Evolutionary conservation across 2,329 filamentous ascomycete species (phyloP).

Genomic region (Penicillium corylophilum): DNA sequence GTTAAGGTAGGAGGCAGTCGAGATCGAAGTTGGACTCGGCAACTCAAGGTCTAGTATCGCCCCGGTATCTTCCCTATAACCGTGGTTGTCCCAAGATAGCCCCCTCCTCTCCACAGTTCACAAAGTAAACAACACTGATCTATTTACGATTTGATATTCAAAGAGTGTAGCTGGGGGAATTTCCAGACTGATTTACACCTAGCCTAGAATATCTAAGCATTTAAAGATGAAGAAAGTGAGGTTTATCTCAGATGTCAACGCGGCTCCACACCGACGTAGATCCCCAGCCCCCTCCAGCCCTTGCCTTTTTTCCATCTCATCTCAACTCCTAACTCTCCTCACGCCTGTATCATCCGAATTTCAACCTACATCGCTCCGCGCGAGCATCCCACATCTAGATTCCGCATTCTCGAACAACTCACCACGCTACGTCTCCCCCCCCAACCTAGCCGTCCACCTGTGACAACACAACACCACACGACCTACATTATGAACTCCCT

Average conservation of each 20-base stretch:
- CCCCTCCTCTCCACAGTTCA: too few species aligned
- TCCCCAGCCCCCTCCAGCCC: not conserved
- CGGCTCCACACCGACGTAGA: not conserved
- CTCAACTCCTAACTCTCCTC: not conserved
- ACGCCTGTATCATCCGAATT: not conserved
- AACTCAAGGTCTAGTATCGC: too few species aligned
- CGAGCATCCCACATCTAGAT: not conserved
- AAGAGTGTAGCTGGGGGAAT: too few species aligned
- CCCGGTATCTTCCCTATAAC: too few species aligned
- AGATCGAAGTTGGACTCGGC: too few species aligned
- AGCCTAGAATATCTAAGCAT: too few species aligned
- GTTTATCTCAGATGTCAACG: not conserved
- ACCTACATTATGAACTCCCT: conserved; percentile 3
- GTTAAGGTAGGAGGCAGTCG: too few species aligned
- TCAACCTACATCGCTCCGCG: not conserved
- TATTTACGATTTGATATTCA: too few species aligned
- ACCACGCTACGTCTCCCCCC: not conserved
- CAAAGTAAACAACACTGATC: too few species aligned
- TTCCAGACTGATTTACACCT: too few species aligned
- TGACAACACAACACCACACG: not conserved
- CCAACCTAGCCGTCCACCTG: not conserved
- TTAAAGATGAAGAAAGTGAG: not conserved
- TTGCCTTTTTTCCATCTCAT: not conserved
- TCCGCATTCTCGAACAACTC: not conserved
- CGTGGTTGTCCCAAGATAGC: too few species aligned